Evolutionary conservation across 2,329 filamentous ascomycete species (phyloP).

Genomic region (Diaporthe longicolla): DNA sequence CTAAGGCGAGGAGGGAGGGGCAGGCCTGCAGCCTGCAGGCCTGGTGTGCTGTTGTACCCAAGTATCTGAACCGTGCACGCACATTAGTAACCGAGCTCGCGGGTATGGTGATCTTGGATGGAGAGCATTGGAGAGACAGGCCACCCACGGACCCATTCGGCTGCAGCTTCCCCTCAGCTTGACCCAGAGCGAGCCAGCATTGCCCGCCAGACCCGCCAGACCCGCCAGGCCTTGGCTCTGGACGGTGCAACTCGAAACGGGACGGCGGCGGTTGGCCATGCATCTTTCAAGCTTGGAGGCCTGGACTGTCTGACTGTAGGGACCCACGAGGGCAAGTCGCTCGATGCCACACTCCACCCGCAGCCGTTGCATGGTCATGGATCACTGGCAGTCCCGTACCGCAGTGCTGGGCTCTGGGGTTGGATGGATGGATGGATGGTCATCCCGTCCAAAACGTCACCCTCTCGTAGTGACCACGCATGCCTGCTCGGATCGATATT

Average conservation of each 20-base stretch:
- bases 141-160: constrained; percentile 4
- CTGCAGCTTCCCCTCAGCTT: constrained; percentile 4
- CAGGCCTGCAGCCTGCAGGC: not conserved
- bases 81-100: not conserved
- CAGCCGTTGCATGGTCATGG: constrained; percentile 6
- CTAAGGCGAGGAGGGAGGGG: constrained; percentile 22
- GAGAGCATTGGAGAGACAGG: not conserved
- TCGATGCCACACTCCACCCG: not conserved
- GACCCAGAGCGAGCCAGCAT: constrained; percentile 25
- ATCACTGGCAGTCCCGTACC: constrained; percentile 20
- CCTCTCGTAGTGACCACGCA: constrained; percentile 2
- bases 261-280: constrained; percentile 12
- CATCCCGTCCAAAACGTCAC: constrained; percentile 18
- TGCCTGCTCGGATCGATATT: constrained; percentile 23
- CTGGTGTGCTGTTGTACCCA: not conserved
- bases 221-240: not conserved
- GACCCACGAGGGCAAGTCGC: not conserved
- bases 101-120: not conserved
- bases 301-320: not conserved
- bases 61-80: not conserved
- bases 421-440: constrained; percentile 26
- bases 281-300: not conserved
- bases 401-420: constrained; percentile 25
- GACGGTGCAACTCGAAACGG: constrained; percentile 21
- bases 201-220: not conserved